Conservation (phyloP, 768 basidiomycete species). For the Suillus occidentalis region DNA sequence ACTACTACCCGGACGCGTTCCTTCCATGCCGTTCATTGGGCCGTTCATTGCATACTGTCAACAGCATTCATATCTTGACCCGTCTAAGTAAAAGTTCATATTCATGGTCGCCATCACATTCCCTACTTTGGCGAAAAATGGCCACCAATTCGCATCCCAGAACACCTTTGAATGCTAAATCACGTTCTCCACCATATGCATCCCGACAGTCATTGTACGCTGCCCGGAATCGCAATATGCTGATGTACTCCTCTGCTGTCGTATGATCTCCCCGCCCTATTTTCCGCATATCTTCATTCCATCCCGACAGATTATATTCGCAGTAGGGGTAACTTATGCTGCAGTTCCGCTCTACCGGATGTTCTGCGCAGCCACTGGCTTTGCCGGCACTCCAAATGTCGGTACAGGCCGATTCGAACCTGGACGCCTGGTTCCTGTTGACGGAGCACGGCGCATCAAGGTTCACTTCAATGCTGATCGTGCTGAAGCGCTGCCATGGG, state of each 20-base stretch:
- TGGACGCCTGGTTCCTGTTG: slow-evolving; percentile 78
- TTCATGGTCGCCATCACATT: not conserved
- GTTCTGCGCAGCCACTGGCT: slow-evolving; percentile 97
- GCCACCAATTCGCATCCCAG: not conserved
- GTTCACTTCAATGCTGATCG: slow-evolving; percentile 96
- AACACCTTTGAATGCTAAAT: slow-evolving; percentile 14
- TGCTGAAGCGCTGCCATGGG: slow-evolving; percentile 89
- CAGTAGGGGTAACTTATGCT: slow-evolving; percentile 89
- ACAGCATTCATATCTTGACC: not conserved
- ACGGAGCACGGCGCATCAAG: slow-evolving; percentile 73
- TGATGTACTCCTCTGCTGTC: slow-evolving; percentile 84
- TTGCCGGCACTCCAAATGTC: slow-evolving; percentile 91
- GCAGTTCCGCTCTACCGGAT: slow-evolving; percentile 97
- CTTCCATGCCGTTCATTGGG: not conserved
- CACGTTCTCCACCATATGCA: slow-evolving; percentile 24
- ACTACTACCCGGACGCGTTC: not conserved
- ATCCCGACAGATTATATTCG: slow-evolving; percentile 63
- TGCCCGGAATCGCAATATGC: slow-evolving; percentile 65
- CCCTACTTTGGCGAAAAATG: slow-evolving; percentile 4
- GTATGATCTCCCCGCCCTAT: slow-evolving; percentile 43
- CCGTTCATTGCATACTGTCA: not conserved
- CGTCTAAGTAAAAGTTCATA: not conserved
- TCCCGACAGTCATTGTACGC: slow-evolving; percentile 46
- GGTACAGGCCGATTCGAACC: slow-evolving; percentile 83
- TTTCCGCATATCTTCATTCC: slow-evolving; percentile 5